Evolutionary conservation across 1,284 basidiomycete species (phyloP).

Genomic region (Naganishia sp.): DNA sequence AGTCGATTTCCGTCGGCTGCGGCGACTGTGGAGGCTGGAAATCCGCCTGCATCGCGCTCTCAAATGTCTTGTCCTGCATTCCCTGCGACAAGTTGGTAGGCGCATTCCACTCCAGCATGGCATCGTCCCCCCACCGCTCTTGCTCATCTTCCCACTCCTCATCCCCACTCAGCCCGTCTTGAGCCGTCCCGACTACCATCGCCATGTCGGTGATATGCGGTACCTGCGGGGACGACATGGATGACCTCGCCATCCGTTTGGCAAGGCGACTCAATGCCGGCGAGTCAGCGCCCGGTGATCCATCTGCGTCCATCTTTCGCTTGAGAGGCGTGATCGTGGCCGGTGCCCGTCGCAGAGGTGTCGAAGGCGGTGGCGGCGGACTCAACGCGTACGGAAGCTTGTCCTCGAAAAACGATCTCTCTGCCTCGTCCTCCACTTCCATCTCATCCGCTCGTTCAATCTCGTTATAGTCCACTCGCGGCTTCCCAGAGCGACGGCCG

Average conservation of each 20-base stretch:
- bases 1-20: background rate
- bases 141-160: slow-evolving; percentile 41
- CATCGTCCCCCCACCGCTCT: slow-evolving; percentile 41
- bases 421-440: background rate
- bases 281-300: slow-evolving; percentile 4
- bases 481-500: slow-evolving; percentile 16
- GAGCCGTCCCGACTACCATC: background rate
- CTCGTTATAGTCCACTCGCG: slow-evolving; percentile 13
- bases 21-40: no score
- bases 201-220: slow-evolving; percentile 1
- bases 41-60: no score
- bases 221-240: slow-evolving; percentile 12
- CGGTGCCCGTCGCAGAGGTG: background rate
- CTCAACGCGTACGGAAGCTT: slow-evolving; percentile 16
- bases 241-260: slow-evolving; percentile 26
- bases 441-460: no score
- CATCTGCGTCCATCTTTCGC: slow-evolving; percentile 2
- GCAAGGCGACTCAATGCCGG: slow-evolving; percentile 16
- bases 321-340: slow-evolving; percentile 5
- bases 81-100: background rate
- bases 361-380: slow-evolving; percentile 16
- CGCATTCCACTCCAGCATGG: slow-evolving; percentile 35
- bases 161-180: background rate
- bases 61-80: no score
- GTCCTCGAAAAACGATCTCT: slow-evolving; percentile 13